phyloP scores from a whole-genome alignment of 345 rosid species.

The Sapria himalayana region DNA sequence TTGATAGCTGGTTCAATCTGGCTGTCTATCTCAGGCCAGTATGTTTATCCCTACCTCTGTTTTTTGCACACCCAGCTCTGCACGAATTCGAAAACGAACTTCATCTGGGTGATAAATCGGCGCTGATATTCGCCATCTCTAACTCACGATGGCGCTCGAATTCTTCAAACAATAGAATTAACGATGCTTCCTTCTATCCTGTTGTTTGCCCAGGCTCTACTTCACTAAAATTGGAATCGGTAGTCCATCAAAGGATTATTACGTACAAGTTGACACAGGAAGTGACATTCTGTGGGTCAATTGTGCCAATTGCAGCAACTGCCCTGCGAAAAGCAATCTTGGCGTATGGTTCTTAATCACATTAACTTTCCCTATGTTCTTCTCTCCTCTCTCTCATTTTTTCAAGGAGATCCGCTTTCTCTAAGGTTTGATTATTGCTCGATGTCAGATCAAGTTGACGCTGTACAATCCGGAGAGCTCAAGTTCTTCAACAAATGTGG shows the following conservation, averaged over 20 bases:
- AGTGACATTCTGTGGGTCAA: slow-evolving; percentile 90
- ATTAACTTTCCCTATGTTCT: neutral
- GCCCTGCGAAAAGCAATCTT: slow-evolving; percentile 52
- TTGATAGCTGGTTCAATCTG: neutral
- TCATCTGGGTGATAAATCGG: no score
- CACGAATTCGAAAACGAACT: no score
- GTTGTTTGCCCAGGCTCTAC: slow-evolving; percentile 37
- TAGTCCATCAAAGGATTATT: slow-evolving; percentile 46
- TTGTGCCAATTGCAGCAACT: slow-evolving; percentile 37
- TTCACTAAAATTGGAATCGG: slow-evolving; percentile 53
- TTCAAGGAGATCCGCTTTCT: no score
- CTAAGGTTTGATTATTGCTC: no score
- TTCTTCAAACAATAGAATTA: no score
- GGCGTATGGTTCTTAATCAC: slow-evolving; percentile 29
- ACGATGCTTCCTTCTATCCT: slow-evolving; percentile 11
- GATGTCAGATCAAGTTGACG: slow-evolving; percentile 31
- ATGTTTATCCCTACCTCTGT: no score
- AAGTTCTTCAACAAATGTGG: slow-evolving; percentile 17
- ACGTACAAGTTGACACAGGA: slow-evolving; percentile 86
- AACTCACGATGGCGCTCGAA: no score
- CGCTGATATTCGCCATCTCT: no score
- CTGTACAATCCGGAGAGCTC: slow-evolving; percentile 35
- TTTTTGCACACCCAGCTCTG: no score
- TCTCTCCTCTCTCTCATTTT: no score
- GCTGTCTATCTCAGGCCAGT: no score